Evolutionary conservation across 2,329 filamentous ascomycete species (phyloP).

Genomic region (Colletotrichum orbiculare): DNA sequence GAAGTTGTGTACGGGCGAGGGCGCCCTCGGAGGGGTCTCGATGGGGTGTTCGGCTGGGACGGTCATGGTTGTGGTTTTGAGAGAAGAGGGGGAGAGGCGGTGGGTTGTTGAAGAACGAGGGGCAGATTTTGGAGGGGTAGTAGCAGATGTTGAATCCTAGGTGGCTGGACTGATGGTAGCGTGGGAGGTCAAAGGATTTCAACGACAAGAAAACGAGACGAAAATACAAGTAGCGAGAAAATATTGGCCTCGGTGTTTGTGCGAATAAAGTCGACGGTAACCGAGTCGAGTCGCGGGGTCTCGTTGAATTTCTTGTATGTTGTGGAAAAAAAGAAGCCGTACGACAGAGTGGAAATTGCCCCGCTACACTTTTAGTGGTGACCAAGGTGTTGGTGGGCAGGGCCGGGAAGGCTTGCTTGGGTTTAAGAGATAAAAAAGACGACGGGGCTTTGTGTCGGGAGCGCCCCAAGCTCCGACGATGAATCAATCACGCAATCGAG

Average conservation of each 20-base stretch:
- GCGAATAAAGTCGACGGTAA: constrained; percentile 28
- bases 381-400: too few relatives aligned
- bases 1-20: constrained; percentile 82
- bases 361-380: constrained; percentile 12
- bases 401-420: not conserved
- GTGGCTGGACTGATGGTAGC: not conserved
- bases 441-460: constrained; percentile 25
- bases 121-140: constrained; percentile 7
- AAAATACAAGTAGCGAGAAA: not conserved
- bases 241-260: constrained; percentile 9
- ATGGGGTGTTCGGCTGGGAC: constrained; percentile 47
- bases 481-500: constrained; percentile 38
- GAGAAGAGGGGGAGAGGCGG: constrained; percentile 1
- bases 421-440: not conserved
- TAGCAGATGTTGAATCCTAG: constrained; percentile 16
- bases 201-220: not conserved
- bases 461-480: constrained; percentile 24
- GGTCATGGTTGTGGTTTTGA: constrained; percentile 41
- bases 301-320: constrained; percentile 27
- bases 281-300: constrained; percentile 28
- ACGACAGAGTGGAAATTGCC: constrained; percentile 31
- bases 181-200: not conserved
- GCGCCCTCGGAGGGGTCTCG: constrained; percentile 39
- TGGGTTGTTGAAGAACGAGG: constrained; percentile 15
- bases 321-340: constrained; percentile 25